Evolutionary conservation across 2,329 filamentous ascomycete genomes (phyloP).

Genomic region (Cladophialophora yegresii): DNA sequence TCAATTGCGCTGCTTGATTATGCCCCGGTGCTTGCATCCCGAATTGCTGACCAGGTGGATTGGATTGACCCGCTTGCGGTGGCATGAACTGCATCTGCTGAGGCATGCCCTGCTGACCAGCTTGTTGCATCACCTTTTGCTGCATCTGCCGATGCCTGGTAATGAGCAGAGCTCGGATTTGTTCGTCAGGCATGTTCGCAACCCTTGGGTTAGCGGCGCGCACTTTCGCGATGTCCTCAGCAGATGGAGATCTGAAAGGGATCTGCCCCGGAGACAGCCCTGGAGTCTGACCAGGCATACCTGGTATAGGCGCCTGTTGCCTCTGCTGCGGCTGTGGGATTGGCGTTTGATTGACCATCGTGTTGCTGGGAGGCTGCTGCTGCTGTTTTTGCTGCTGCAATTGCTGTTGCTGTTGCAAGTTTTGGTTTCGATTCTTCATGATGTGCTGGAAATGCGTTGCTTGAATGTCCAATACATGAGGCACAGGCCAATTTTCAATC

Average conservation of each 20-base stretch:
- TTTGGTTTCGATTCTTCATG: constrained; percentile 30
- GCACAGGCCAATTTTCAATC: constrained; percentile 25
- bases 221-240: constrained; percentile 27
- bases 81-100: constrained; percentile 24
- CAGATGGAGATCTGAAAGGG: constrained; percentile 21
- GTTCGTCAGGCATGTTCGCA: constrained; percentile 26
- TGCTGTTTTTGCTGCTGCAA: constrained; percentile 18
- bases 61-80: constrained; percentile 22
- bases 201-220: constrained; percentile 30
- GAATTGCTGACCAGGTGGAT: constrained; percentile 22
- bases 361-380: constrained; percentile 24
- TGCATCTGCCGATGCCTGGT: constrained; percentile 29
- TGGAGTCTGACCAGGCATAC: constrained; percentile 13
- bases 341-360: constrained; percentile 16
- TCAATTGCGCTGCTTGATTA: constrained; percentile 10
- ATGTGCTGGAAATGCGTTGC: constrained; percentile 31
- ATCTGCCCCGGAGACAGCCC: constrained; percentile 18
- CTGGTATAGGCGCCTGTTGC: constrained; percentile 22
- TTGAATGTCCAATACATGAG: constrained; percentile 31
- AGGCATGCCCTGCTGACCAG: constrained; percentile 23
- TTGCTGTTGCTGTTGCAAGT: constrained; percentile 24
- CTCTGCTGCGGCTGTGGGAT: constrained; percentile 21
- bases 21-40: constrained; percentile 16
- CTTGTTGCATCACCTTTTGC: constrained; percentile 27
- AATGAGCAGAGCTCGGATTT: constrained; percentile 31